Evolutionary conservation across 2,329 filamentous ascomycete species (phyloP), one percentile per base, ranked within the genome.

Genomic region (Penicillium fuscoglaucum): DNA sequence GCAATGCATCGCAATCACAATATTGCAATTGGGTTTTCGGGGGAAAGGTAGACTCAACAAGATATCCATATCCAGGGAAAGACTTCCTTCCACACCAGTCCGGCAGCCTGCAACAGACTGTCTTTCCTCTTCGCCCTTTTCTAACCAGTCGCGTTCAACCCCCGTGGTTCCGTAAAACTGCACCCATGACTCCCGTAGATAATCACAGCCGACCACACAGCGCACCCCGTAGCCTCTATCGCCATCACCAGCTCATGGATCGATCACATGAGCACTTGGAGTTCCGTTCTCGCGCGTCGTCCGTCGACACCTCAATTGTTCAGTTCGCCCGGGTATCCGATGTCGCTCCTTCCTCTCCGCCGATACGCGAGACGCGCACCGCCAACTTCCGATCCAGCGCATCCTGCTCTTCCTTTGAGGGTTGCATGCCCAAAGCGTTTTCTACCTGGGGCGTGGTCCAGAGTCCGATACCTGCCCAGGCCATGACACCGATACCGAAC

Each of bases 401-500:
- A 59, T 86, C 84, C 72, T 86, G 87, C 70, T 96, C 91, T 69
- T 89, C 80, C 61, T 90, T 86, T 0, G 86, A 88, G 1, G 92
- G 85, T 40, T 83, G 86, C 73, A 91, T 83, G 7, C 89, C 90
- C 60, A 93, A 83, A 43, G 83, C 86, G 70, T 89, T 83, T 76
- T 93, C 92, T 17, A 88, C 86, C 57, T 82, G 81, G 70, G 93
- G 89, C 6, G 89, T 86, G 19, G 90, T 70, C 70, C 88, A 87
- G n/a, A 95, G 81, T 17, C 91, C 93, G 41, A 86, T 78, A 41
- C 80, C 78, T 15, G 90, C 91, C 85, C 91, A 96, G 35, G 84
- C 84, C 70, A 96, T 85, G 64, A 96, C 77, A 66, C 87, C 89
- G 49, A 86, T 72, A 66, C 93, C 93, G 62, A 96, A 82, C 48